Base-by-base conservation (phyloP, 257 asterid species). In the Agastache rugosa region DNA sequence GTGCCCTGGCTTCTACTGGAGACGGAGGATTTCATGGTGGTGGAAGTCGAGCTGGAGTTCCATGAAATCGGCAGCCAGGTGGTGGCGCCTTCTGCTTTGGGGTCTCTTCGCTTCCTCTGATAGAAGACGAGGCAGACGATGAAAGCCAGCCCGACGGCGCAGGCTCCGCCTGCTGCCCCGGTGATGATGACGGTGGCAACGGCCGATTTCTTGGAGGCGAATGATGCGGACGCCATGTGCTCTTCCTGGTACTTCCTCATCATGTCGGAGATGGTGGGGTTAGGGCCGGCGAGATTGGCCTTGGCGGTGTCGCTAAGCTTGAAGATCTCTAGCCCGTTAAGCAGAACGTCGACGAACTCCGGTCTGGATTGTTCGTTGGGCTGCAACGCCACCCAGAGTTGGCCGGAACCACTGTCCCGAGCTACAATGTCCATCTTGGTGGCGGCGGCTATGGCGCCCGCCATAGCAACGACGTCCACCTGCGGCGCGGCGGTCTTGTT, bases 11-110 rank as follows among this genome's bases (percentile, higher is more conserved):
- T 87, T 23, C 75, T 76, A 14, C 89, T 84, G 0, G 87, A 81
- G 0, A 67, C 45, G 22, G 92, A 80, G 0, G 92, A 84, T 76
- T 88, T 91, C 67, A 76, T 82, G 0, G 87, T 75, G 14, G 84
- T 80, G 11, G 96, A 62, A 27, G 77, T 86, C 2, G 93, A 85
- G 58, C 77, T 84, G 0, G 95, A 86, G 61, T 77, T 89, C 78
- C 98, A 93, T 1, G 96, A 80, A 9, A 94, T 82, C 0, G 98
- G 97, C 19, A 94, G 82, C 99, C 99, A 94, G 2, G 92, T 87
- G 7, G 86, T 70, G 5, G 85, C 79, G 15, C 78, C 68, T 0
- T 89, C 97, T 2, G 55, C 69, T 4, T 84, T 85, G 0, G 75
- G 76, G 17, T 77, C 73, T 15, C 77, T 76, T 76, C 51, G 83